Conservation (phyloP, 2,329 filamentous ascomycete species). For the Claviceps fusiformis region DNA sequence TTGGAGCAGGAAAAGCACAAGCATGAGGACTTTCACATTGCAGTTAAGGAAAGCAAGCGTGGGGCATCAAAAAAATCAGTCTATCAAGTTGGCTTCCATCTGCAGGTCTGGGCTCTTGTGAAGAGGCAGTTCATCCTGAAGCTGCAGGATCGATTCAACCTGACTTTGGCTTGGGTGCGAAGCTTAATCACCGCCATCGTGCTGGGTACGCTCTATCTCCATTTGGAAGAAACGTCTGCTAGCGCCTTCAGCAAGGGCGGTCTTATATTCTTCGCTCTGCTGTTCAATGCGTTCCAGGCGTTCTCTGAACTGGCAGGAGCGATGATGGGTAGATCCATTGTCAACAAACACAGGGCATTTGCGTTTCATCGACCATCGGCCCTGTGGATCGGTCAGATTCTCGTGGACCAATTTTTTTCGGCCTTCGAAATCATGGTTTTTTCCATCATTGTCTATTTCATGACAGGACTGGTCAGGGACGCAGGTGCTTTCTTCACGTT, state of each 20-base stretch:
- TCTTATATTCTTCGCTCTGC: constrained; percentile 63
- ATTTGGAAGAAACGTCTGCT: constrained; percentile 50
- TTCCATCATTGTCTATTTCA: constrained; percentile 66
- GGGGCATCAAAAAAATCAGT: constrained; percentile 61
- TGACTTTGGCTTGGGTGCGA: constrained; percentile 56
- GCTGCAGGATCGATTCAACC: constrained; percentile 71
- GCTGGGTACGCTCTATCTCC: constrained; percentile 64
- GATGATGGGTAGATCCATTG: constrained; percentile 62
- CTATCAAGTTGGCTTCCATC: constrained; percentile 70
- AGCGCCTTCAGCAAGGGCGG: constrained; percentile 73
- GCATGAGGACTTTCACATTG: constrained; percentile 62
- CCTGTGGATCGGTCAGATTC: constrained; percentile 70
- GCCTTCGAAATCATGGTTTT: constrained; percentile 59
- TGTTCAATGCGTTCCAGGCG: constrained; percentile 82
- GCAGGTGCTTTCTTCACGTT: constrained; percentile 69
- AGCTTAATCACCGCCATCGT: constrained; percentile 64
- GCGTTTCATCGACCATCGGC: constrained; percentile 74
- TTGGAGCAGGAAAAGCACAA: constrained; percentile 52
- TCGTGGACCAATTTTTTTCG: constrained; percentile 63
- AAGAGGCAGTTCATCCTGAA: constrained; percentile 76
- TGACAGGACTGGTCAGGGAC: constrained; percentile 55
- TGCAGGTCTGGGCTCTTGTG: constrained; percentile 73
- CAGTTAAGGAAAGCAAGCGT: constrained; percentile 67
- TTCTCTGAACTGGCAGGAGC: constrained; percentile 64
- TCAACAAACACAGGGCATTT: constrained; percentile 76